Percentiles rank a stretch among this genome's conserved stretches.
Conservation (phyloP, 768 basidiomycete genomes). For the Clathrus columnatus region DNA sequence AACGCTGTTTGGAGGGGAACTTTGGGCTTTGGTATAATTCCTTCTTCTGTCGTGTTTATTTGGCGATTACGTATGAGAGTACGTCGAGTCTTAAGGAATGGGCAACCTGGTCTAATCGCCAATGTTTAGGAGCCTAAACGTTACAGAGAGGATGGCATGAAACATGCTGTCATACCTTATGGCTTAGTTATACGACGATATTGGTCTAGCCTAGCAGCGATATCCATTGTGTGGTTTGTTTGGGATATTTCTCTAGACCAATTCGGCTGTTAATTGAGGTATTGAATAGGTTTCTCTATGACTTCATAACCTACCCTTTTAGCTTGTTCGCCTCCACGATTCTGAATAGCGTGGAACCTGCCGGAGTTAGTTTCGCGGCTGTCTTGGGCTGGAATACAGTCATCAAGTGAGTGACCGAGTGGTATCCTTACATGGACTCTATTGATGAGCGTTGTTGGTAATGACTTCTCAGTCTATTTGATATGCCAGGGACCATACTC, state of each 20-base stretch:
- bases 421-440: slow-evolving; percentile 13
- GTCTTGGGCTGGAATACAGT: slow-evolving; percentile 81
- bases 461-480: slow-evolving; percentile 25
- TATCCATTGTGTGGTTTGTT: slow-evolving; percentile 66
- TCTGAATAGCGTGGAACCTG: slow-evolving; percentile 37
- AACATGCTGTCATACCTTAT: slow-evolving; percentile 64
- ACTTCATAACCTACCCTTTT: slow-evolving; percentile 70
- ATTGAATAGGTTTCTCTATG: slow-evolving; percentile 56
- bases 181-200: slow-evolving; percentile 70
- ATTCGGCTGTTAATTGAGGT: background rate
- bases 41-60: slow-evolving; percentile 70
- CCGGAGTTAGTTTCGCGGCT: slow-evolving; percentile 39
- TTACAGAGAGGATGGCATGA: slow-evolving; percentile 76
- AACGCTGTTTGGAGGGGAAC: slow-evolving; percentile 6
- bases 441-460: slow-evolving; percentile 18
- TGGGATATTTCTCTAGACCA: slow-evolving; percentile 5
- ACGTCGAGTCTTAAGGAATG: background rate
- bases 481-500: slow-evolving; percentile 31
- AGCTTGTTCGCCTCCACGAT: slow-evolving; percentile 76
- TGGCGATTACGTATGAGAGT: slow-evolving; percentile 77
- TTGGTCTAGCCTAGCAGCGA: slow-evolving; percentile 61
- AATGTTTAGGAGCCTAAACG: slow-evolving; percentile 47
- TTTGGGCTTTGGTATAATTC: slow-evolving; percentile 59
- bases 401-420: slow-evolving; percentile 50
- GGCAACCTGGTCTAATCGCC: background rate